A percentile compares a stretch with the other conserved stretches of the same genome.
Conservation (phyloP, 345 rosid species). For the Lenwebbia sp. region DNA sequence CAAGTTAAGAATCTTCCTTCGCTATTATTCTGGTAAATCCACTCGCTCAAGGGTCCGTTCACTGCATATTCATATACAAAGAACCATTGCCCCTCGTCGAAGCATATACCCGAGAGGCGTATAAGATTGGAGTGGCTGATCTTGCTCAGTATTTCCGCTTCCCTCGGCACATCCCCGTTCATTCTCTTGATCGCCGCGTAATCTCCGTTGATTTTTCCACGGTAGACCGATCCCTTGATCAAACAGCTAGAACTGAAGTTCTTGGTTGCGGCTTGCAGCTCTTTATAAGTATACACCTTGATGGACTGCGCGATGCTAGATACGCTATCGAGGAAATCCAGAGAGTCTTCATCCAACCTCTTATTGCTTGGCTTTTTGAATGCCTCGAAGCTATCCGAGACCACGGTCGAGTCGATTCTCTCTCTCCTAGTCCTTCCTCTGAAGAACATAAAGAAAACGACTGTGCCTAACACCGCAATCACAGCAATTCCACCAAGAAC, state of each 20-base stretch:
- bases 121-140: slow-evolving; percentile 62
- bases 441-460: slow-evolving; percentile 17
- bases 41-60: slow-evolving; percentile 60
- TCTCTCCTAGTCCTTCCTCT: slow-evolving; percentile 6
- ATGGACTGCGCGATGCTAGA: slow-evolving; percentile 44
- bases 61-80: slow-evolving; percentile 64
- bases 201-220: slow-evolving; percentile 56
- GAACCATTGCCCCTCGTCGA: slow-evolving; percentile 55
- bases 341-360: slow-evolving; percentile 31
- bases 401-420: slow-evolving; percentile 1
- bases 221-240: slow-evolving; percentile 49
- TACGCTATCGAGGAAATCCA: slow-evolving; percentile 25
- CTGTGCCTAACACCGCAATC: slow-evolving; percentile 6
- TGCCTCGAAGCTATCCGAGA: slow-evolving; percentile 21
- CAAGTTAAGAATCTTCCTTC: slow-evolving; percentile 30
- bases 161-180: slow-evolving; percentile 56
- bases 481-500: slow-evolving; percentile 35
- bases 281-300: slow-evolving; percentile 45
- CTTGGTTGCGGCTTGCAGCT: slow-evolving; percentile 52
- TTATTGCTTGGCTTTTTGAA: slow-evolving; percentile 17
- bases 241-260: slow-evolving; percentile 42
- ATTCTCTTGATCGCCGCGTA: slow-evolving; percentile 67
- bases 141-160: slow-evolving; percentile 48
- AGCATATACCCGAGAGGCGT: slow-evolving; percentile 64
- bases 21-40: slow-evolving; percentile 28